Conservation (phyloP, 176 grass and related monocot species). For the Secale cereale region DNA sequence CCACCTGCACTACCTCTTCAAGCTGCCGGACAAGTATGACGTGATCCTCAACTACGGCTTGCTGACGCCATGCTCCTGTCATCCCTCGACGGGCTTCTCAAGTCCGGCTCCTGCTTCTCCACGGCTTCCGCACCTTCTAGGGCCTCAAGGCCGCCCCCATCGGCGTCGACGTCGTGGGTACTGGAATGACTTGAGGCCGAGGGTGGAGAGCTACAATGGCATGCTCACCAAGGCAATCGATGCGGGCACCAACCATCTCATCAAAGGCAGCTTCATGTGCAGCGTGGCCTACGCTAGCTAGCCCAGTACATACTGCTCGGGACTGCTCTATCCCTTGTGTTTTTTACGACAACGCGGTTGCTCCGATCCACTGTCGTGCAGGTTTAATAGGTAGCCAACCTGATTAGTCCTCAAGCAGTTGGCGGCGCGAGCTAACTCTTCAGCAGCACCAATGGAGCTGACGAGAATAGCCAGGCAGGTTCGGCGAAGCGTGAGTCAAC, state of each 20-base stretch:
- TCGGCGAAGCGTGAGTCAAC: too few relatives aligned
- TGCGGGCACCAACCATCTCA: slow-evolving; percentile 64
- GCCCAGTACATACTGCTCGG: slow-evolving; percentile 35
- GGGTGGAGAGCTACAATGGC: slow-evolving; percentile 68
- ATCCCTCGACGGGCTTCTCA: slow-evolving; percentile 66
- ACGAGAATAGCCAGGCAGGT: too few relatives aligned
- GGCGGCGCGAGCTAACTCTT: too few relatives aligned
- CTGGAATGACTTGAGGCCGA: slow-evolving; percentile 74
- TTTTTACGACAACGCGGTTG: not conserved
- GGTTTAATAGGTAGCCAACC: too few relatives aligned
- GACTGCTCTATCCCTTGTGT: not conserved
- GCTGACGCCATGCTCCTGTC: slow-evolving; percentile 25
- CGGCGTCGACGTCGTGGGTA: slow-evolving; percentile 19
- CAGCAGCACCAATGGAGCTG: too few relatives aligned
- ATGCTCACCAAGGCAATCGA: slow-evolving; percentile 73
- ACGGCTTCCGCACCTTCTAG: slow-evolving; percentile 22
- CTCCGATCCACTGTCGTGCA: too few relatives aligned
- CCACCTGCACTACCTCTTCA: slow-evolving; percentile 77
- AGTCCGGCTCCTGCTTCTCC: slow-evolving; percentile 61
- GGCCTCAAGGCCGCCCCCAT: not conserved
- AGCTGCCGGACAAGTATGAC: slow-evolving; percentile 57
- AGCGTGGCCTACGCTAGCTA: slow-evolving; percentile 55
- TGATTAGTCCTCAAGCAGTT: too few relatives aligned
- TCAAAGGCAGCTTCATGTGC: slow-evolving; percentile 84
- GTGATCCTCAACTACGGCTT: slow-evolving; percentile 83